These are phyloP conservation scores for Candida sanyaensis DNA, from an alignment of 1,139 yeast species.

Conservation along the genomic window DNA sequence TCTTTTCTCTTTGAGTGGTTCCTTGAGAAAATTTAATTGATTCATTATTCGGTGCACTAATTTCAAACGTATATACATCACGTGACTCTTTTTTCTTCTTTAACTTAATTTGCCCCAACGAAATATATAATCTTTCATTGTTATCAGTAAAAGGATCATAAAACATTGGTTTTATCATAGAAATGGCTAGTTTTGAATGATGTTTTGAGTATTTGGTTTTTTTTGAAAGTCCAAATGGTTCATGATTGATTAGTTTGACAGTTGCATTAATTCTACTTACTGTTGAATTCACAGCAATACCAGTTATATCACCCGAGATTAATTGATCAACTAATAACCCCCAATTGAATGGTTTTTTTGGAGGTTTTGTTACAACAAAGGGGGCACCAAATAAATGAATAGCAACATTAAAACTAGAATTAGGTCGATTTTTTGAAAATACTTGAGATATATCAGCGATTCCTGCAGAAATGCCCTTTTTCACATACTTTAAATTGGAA, in stretches of 20 bases:
- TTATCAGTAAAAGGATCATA: conserved; percentile 64
- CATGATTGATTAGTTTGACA: conserved; percentile 72
- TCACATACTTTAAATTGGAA: conserved; percentile 45
- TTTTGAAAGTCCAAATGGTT: conserved; percentile 27
- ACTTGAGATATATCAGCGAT: conserved; percentile 83
- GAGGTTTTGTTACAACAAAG: conserved; percentile 64
- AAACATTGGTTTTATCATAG: conserved; percentile 61
- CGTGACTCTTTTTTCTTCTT: conserved; percentile 29
- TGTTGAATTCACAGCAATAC: conserved; percentile 81
- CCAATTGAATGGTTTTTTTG: conserved; percentile 51
- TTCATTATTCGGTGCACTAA: conserved; percentile 49
- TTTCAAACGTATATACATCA: conserved; percentile 50
- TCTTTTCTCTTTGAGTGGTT: conserved; percentile 56
- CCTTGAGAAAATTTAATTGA: conserved; percentile 63
- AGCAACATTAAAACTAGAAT: conserved; percentile 61
- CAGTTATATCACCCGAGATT: conserved; percentile 71
- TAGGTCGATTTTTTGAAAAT: conserved; percentile 66
- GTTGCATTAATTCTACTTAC: conserved; percentile 72
- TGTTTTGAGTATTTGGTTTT: conserved; percentile 37
- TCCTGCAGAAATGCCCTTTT: conserved; percentile 86
- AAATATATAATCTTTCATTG: conserved; percentile 61
- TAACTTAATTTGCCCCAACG: conserved; percentile 51
- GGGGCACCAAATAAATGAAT: conserved; percentile 73
- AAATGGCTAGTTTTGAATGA: conserved; percentile 48
- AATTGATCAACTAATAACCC: conserved; percentile 83